These are phyloP conservation scores for Jamesozyma gamospora DNA, from an alignment of 805 yeast genomes.

Conservation along the genomic window DNA sequence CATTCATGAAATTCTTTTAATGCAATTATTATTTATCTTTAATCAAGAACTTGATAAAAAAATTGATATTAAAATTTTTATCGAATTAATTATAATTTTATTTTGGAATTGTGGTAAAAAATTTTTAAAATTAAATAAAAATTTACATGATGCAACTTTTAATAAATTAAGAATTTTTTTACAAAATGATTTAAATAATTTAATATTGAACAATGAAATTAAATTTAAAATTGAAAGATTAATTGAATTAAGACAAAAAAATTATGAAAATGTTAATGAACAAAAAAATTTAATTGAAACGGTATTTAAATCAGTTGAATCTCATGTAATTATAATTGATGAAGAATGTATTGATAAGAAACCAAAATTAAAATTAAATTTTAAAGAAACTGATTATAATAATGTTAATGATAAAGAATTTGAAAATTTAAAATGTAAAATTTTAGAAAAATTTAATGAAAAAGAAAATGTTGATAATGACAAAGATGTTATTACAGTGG, in stretches of 20 bases:
- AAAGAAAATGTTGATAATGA: conserved; percentile 8
- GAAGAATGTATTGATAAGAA: not conserved
- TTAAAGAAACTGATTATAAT: no score
- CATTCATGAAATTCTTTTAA: conserved; percentile 40
- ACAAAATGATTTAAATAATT: conserved; percentile 39
- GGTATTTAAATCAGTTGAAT: no score
- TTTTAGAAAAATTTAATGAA: conserved; percentile 11
- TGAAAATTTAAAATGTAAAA: conserved; percentile 33
- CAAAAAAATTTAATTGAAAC: not conserved
- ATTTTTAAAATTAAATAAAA: conserved; percentile 34
- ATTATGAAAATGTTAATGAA: conserved; percentile 1
- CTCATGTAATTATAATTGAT: conserved; percentile 4
- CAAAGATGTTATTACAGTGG: conserved; percentile 23
- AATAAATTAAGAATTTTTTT: conserved; percentile 53
- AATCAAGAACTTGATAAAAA: conserved; percentile 17
- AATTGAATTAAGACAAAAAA: conserved; percentile 34
- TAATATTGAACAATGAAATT: conserved; percentile 34
- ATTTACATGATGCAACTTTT: conserved; percentile 41
- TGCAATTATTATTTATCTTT: conserved; percentile 44
- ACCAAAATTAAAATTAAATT: conserved; percentile 36
- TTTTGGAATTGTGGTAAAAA: conserved; percentile 44
- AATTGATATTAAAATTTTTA: conserved; percentile 39
- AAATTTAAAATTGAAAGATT: conserved; percentile 41
- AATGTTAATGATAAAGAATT: conserved; percentile 23
- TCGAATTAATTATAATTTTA: conserved; percentile 44